A percentile compares a stretch with the other conserved stretches of the same genome.
phyloP scores from a whole-genome alignment of 768 basidiomycete species.

The Boletellus emodensis region DNA sequence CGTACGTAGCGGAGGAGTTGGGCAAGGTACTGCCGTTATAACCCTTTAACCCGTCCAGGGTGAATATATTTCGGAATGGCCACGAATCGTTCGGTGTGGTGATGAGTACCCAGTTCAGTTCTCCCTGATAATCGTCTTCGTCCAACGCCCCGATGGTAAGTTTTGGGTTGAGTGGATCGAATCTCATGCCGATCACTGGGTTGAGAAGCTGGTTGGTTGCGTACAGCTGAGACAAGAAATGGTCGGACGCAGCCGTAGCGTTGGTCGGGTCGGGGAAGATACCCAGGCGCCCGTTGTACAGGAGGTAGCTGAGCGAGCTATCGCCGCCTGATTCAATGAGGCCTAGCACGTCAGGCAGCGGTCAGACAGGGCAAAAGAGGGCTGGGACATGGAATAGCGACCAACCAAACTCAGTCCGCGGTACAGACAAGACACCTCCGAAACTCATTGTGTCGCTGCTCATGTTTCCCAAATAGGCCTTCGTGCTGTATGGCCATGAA shows the following conservation, averaged over 20 bases:
- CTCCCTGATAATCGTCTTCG: constrained; percentile 18
- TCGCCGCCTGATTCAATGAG: constrained; percentile 16
- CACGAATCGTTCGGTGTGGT: constrained; percentile 13
- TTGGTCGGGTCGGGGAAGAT: constrained; percentile 22
- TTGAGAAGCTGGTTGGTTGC: constrained; percentile 15
- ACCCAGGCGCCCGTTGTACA: constrained; percentile 21
- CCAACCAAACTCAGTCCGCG: constrained; percentile 15
- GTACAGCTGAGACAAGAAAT: constrained; percentile 16
- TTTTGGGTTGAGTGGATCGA: constrained; percentile 23
- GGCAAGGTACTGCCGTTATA: constrained; percentile 17
- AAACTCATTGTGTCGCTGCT: constrained; percentile 15
- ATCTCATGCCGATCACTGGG: constrained; percentile 19
- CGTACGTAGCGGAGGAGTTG: constrained; percentile 4
- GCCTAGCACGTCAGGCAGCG: neutral
- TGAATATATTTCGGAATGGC: constrained; percentile 4
- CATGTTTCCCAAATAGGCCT: constrained; percentile 10
- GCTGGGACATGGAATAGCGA: neutral
- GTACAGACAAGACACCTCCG: constrained; percentile 11
- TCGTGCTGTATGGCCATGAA: constrained; percentile 11
- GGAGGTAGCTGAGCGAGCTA: constrained; percentile 12
- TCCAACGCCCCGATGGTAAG: constrained; percentile 27
- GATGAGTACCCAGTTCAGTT: constrained; percentile 20
- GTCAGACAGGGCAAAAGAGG: too few species aligned
- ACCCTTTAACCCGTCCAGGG: constrained; percentile 15
- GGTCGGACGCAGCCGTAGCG: constrained; percentile 13